phyloP scores from a whole-genome alignment of 106 monocot genomes.

The Vanilla planifolia region DNA sequence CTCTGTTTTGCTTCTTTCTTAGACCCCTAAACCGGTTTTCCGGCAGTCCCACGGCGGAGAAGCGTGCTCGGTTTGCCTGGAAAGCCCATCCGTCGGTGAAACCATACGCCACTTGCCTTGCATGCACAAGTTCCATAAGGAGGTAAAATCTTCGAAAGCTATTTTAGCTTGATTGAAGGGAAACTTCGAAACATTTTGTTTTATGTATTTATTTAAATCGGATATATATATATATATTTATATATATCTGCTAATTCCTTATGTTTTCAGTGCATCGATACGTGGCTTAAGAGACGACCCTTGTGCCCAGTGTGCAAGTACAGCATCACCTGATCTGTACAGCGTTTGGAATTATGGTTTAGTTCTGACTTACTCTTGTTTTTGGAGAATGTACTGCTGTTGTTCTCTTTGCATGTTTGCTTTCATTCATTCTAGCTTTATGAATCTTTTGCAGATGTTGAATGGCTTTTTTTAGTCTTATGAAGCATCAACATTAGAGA shows the following conservation, averaged over 20 bases:
- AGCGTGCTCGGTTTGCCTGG: conserved; percentile 74
- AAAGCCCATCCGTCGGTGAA: conserved; percentile 56
- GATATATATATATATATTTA: no score
- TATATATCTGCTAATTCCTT: background rate
- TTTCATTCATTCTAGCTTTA: no score
- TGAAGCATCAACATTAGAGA: no score
- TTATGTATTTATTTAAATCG: background rate
- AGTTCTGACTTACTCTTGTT: no score
- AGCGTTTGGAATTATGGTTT: no score
- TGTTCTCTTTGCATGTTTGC: no score
- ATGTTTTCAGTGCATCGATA: background rate
- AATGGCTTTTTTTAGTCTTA: no score
- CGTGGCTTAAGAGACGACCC: conserved; percentile 4
- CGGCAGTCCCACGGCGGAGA: conserved; percentile 44
- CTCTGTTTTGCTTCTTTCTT: background rate
- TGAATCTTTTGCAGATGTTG: no score
- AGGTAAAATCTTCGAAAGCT: conserved; percentile 20
- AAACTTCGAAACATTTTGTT: no score
- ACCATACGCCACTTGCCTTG: conserved; percentile 83
- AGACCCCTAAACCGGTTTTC: background rate
- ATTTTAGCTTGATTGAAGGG: no score
- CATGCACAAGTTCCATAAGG: conserved; percentile 86
- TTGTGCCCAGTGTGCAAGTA: conserved; percentile 9
- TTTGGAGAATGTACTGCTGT: no score
- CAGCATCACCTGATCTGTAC: background rate